Conservation (phyloP, 2,329 filamentous ascomycete genomes). For the Parastagonospora avenae region DNA sequence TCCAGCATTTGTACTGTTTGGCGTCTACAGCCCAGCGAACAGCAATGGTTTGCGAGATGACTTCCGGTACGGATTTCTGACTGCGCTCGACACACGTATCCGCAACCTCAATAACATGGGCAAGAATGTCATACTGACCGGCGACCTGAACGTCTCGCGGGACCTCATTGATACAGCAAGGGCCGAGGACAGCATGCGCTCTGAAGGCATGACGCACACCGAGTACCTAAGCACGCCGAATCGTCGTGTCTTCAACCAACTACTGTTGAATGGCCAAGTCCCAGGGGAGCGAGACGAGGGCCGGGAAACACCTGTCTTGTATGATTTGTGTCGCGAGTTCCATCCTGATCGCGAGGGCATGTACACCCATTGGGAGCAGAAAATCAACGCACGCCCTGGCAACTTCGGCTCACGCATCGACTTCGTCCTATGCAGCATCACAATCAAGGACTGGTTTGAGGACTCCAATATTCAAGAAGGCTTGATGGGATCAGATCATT, state of each 20-base stretch:
- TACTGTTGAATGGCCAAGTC: slow-evolving; percentile 76
- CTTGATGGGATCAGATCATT: slow-evolving; percentile 93
- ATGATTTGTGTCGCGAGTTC: slow-evolving; percentile 82
- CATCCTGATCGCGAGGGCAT: slow-evolving; percentile 82
- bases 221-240: slow-evolving; percentile 76
- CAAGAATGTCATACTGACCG: slow-evolving; percentile 83
- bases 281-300: slow-evolving; percentile 69
- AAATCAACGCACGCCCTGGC: slow-evolving; percentile 90
- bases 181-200: slow-evolving; percentile 71
- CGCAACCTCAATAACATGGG: slow-evolving; percentile 81
- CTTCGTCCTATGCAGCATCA: slow-evolving; percentile 82
- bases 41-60: slow-evolving; percentile 82
- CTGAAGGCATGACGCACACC: slow-evolving; percentile 69
- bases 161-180: slow-evolving; percentile 77
- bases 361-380: slow-evolving; percentile 98
- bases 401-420: slow-evolving; percentile 95
- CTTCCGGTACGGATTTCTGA: slow-evolving; percentile 80
- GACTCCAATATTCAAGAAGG: slow-evolving; percentile 90
- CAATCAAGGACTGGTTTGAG: slow-evolving; percentile 79
- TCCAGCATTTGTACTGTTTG: slow-evolving; percentile 89
- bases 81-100: slow-evolving; percentile 79
- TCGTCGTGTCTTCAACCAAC: slow-evolving; percentile 80
- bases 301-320: slow-evolving; percentile 72
- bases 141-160: slow-evolving; percentile 82
- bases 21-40: slow-evolving; percentile 89